Base-by-base conservation (phyloP, 441 rosid genomes). In the Croton setiger region DNA sequence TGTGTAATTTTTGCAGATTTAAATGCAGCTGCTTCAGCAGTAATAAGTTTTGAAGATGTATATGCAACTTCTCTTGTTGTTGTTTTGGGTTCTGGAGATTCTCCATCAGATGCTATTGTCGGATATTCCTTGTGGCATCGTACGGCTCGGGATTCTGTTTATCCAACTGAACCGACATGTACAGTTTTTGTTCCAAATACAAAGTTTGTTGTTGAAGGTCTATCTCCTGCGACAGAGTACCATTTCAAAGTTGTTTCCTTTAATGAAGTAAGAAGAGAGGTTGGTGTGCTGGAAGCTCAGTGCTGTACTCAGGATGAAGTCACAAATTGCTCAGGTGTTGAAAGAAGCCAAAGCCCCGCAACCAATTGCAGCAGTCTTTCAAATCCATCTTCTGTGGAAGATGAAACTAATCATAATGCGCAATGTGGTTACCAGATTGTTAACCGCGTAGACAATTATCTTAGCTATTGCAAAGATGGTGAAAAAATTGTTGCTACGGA, bases 331-430 rank as follows among this genome's bases (percentile, higher is more conserved):
- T 66, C 74, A 1, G 74, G 74, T 35, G 76, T 78, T 2, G 97
- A 89, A 82, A 85, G 97, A 84, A 88, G 88, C 72, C 96, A 85
- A 74, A 89, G 96, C 81, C 93, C 86, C 4, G 80, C 81, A 41
- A 88, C 92, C 54, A 86, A 84, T 82, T 87, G 88, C 70, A 88
- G 92, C 80, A 89, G 86, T 80, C 86, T 88, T 76, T 92, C 91
- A 52, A 86, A 83, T 74, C 96, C 97, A 57, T 92, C 93, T 15
- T 87, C 95, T 0, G 92, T 85, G 21, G 90, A 95, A 78, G 98
- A 90, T 72, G 99, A 95, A 78, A 86, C 88, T 64, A 89, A 92
- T 69, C 84, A 82, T 63, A 63, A 78, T 67, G 75, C 68, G 44
- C 83, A 78, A 1, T 74, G 68, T 57, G 63, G 74, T 67, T 79